phyloP scores from a whole-genome alignment of 2,329 filamentous ascomycete species.

The Epichloe aotearoae region DNA sequence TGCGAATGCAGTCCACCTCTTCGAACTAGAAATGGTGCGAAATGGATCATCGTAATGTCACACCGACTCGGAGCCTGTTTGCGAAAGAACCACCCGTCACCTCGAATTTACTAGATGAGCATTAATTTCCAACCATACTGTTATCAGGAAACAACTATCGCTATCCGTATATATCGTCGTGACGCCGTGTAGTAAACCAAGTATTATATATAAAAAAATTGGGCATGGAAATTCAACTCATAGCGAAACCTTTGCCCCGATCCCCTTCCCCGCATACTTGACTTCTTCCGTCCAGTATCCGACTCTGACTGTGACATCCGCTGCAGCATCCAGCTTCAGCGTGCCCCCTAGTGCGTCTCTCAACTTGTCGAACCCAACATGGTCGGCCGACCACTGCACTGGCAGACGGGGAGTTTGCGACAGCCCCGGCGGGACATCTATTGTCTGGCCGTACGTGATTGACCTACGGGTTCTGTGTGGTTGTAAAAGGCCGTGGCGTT shows the following conservation, averaged over 20 bases:
- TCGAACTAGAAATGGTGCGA: no score
- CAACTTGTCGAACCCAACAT: conserved; percentile 73
- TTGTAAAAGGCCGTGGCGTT: conserved; percentile 83
- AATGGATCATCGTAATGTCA: no score
- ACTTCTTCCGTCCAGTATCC: conserved; percentile 63
- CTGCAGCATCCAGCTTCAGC: conserved; percentile 65
- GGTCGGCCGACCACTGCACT: conserved; percentile 64
- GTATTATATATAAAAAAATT: no score
- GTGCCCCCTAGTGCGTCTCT: conserved; percentile 71
- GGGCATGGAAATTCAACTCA: conserved; percentile 6
- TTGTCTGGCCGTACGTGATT: conserved; percentile 63
- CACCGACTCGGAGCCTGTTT: no score
- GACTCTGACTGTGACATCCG: conserved; percentile 60
- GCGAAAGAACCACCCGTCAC: no score
- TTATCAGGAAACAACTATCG: no score
- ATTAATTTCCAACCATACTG: no score
- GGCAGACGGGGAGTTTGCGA: conserved; percentile 65
- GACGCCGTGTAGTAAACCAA: no score
- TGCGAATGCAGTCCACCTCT: no score
- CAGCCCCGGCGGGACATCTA: conserved; percentile 62
- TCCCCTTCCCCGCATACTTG: conserved; percentile 56
- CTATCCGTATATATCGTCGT: no score
- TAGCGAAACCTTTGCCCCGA: conserved; percentile 44
- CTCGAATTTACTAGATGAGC: no score
- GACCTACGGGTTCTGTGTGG: conserved; percentile 61